phyloP scores from a whole-genome alignment of 2,329 filamentous ascomycete genomes.

The Apiospora phragmitis region DNA sequence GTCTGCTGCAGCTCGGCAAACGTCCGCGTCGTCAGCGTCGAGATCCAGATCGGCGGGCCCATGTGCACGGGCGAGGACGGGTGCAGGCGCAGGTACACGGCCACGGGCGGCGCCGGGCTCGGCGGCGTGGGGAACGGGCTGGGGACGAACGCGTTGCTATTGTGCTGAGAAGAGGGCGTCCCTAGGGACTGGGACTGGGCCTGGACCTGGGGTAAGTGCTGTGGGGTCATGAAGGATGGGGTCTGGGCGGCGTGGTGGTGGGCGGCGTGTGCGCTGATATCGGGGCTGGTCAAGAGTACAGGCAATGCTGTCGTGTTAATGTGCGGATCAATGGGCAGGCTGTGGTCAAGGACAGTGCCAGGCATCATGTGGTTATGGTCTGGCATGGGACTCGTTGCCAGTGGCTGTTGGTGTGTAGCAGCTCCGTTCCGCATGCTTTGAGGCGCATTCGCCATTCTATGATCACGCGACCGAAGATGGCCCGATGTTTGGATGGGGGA shows the following conservation, averaged over 20 bases:
- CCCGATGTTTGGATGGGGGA: not conserved
- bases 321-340: conserved; percentile 50
- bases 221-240: conserved; percentile 8
- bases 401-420: not conserved
- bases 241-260: conserved; percentile 16
- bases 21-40: conserved; percentile 57
- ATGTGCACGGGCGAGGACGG: conserved; percentile 58
- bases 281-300: conserved; percentile 43
- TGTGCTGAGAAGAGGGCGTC: conserved; percentile 4
- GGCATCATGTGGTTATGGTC: not conserved
- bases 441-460: not conserved
- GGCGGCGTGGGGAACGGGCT: conserved; percentile 28
- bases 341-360: not conserved
- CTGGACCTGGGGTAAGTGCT: not conserved
- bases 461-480: not conserved
- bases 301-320: conserved; percentile 58
- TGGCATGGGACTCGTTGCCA: not conserved
- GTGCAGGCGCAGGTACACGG: conserved; percentile 70
- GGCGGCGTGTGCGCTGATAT: conserved; percentile 17
- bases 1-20: conserved; percentile 64
- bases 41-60: conserved; percentile 61
- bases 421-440: not conserved
- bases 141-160: conserved; percentile 25
- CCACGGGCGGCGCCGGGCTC: conserved; percentile 36
- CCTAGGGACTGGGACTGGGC: not conserved